A percentile compares a stretch with the other conserved stretches of the same genome.
Conservation (phyloP, 176 grass and related monocot species). For the Thalia dealbata region DNA sequence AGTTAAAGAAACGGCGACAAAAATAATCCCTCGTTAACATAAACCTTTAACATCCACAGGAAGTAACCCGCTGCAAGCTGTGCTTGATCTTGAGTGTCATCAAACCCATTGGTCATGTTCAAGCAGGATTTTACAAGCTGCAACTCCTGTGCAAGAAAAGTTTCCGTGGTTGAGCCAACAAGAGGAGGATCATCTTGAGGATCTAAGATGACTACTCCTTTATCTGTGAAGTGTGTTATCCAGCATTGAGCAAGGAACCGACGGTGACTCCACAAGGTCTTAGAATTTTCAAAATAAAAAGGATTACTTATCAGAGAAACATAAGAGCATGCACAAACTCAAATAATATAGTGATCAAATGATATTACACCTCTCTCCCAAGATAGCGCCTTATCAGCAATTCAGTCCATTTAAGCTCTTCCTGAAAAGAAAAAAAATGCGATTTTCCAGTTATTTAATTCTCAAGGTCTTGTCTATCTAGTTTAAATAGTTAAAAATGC, state of each 20-base stretch:
- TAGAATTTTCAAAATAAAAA: background rate
- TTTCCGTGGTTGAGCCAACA: slow-evolving; percentile 19
- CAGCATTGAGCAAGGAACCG: slow-evolving; percentile 58
- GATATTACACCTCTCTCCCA: slow-evolving; percentile 59
- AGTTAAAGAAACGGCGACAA: background rate
- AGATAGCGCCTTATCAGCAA: slow-evolving; percentile 55
- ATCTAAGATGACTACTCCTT: slow-evolving; percentile 7
- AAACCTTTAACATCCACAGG: slow-evolving; percentile 33
- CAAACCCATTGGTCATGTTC: slow-evolving; percentile 25
- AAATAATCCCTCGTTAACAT: background rate
- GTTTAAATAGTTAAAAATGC: too few species aligned
- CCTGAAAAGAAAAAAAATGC: slow-evolving; percentile 27
- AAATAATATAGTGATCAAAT: background rate
- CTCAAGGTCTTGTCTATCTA: too few species aligned
- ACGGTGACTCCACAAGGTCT: slow-evolving; percentile 77
- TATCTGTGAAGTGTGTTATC: slow-evolving; percentile 29
- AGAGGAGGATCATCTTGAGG: slow-evolving; percentile 4
- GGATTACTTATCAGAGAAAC: background rate
- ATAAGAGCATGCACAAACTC: background rate
- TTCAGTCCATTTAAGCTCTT: slow-evolving; percentile 62
- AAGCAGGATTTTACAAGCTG: slow-evolving; percentile 39
- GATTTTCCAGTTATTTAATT: too few species aligned
- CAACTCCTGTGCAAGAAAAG: slow-evolving; percentile 51
- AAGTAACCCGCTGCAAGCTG: slow-evolving; percentile 23
- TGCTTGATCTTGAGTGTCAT: slow-evolving; percentile 28